Percentiles rank a stretch among this genome's conserved stretches.
Conservation (phyloP, 768 basidiomycete genomes). For the Auriculariales sp. region DNA sequence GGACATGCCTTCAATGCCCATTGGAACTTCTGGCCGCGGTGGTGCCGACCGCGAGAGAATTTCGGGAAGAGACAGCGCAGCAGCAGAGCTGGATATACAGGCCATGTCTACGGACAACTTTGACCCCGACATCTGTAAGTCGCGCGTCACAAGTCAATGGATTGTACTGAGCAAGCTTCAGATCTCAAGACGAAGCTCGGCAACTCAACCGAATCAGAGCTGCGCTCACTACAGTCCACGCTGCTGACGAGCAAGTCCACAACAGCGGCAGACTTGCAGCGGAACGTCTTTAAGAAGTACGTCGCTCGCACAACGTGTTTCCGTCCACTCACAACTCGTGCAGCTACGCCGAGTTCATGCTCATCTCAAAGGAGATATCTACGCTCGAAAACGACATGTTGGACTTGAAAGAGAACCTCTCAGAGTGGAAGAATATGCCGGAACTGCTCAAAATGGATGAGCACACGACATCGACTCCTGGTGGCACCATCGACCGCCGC, state of each 20-base stretch:
- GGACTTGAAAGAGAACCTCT: slow-evolving; percentile 84
- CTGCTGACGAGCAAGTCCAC: slow-evolving; percentile 55
- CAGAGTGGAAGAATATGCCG: slow-evolving; percentile 94
- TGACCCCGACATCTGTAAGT: slow-evolving; percentile 80
- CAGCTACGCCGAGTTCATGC: slow-evolving; percentile 94
- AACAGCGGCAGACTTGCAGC: slow-evolving; percentile 69
- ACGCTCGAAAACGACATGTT: slow-evolving; percentile 95
- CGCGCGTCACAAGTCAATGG: background rate
- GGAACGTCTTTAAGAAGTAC: slow-evolving; percentile 90
- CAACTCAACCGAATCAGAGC: slow-evolving; percentile 77
- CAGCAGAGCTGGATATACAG: slow-evolving; percentile 36
- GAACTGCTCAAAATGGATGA: slow-evolving; percentile 84
- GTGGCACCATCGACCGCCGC: slow-evolving; percentile 32
- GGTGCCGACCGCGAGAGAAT: slow-evolving; percentile 15
- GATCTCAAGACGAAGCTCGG: slow-evolving; percentile 75
- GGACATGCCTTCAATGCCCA: slow-evolving; percentile 41
- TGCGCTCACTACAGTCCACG: slow-evolving; percentile 62
- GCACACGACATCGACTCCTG: slow-evolving; percentile 43
- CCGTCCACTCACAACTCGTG: background rate
- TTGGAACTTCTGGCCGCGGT: slow-evolving; percentile 24
- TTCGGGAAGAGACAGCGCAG: slow-evolving; percentile 19
- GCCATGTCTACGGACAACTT: slow-evolving; percentile 66
- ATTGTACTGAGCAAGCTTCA: slow-evolving; percentile 16
- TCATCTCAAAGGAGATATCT: slow-evolving; percentile 93
- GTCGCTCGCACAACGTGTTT: slow-evolving; percentile 5